A percentile compares a stretch with the other conserved stretches of the same genome.
These are phyloP conservation scores for Penicillium fimorum DNA, from an alignment of 495 filamentous ascomycete genomes.

Conservation along the genomic window DNA sequence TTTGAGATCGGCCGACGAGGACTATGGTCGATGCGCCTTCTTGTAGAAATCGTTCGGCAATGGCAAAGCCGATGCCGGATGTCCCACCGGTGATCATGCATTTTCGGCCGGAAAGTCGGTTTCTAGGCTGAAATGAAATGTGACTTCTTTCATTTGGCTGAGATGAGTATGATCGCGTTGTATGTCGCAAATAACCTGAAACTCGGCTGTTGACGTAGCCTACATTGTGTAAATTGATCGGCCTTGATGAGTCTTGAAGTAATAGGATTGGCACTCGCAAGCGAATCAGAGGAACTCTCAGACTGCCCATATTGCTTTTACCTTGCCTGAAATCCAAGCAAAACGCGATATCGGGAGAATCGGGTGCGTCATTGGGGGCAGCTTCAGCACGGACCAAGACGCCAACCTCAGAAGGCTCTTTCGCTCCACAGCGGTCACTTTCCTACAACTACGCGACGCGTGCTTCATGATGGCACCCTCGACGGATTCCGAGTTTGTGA, in stretches of 20 bases:
- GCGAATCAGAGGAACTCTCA: neutral
- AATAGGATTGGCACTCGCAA: neutral
- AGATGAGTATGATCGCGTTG: slow-evolving; percentile 17
- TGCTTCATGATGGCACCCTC: slow-evolving; percentile 20
- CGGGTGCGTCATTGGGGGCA: slow-evolving; percentile 3
- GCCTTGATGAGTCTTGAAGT: neutral
- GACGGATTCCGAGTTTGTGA: slow-evolving; percentile 59
- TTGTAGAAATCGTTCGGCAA: slow-evolving; percentile 63
- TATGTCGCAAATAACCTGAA: slow-evolving; percentile 2
- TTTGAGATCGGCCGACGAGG: slow-evolving; percentile 49
- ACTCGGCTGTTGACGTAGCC: neutral
- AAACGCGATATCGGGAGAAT: neutral
- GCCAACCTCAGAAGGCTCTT: slow-evolving; percentile 6
- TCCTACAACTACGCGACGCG: slow-evolving; percentile 13
- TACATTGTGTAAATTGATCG: neutral
- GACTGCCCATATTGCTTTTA: neutral
- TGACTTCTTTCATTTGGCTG: neutral
- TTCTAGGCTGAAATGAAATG: slow-evolving; percentile 14
- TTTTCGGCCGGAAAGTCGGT: slow-evolving; percentile 41
- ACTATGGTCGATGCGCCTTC: slow-evolving; percentile 57
- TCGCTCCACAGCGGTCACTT: slow-evolving; percentile 1
- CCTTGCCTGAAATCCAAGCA: neutral
- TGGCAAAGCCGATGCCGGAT: slow-evolving; percentile 64
- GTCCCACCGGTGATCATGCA: slow-evolving; percentile 63
- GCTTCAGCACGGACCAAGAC: slow-evolving; percentile 33